Percentiles rank a stretch among this genome's conserved stretches.
These are phyloP conservation scores for Megacollybia marginata DNA, from an alignment of 768 basidiomycete genomes.

Conservation along the genomic window DNA sequence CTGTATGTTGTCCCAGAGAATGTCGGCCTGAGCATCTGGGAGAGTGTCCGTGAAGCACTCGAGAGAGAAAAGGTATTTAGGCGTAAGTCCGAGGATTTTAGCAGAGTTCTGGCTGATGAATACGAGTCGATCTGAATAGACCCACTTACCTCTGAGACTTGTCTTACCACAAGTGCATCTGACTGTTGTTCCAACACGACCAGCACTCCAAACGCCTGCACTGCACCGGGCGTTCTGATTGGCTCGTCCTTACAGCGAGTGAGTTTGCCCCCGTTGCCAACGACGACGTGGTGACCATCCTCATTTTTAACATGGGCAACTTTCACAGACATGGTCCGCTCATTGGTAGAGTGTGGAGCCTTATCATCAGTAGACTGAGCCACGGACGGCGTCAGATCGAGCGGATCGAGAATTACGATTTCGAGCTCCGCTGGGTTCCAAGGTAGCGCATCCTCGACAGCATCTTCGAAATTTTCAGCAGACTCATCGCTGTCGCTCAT, in stretches of 20 bases:
- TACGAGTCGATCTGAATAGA: not conserved
- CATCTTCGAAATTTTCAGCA: not conserved
- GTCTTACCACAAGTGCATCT: slow-evolving; percentile 54
- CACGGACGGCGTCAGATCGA: slow-evolving; percentile 12
- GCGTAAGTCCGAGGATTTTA: slow-evolving; percentile 68
- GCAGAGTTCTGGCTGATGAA: slow-evolving; percentile 50
- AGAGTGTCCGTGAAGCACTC: slow-evolving; percentile 69
- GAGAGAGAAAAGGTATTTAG: slow-evolving; percentile 60
- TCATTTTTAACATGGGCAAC: slow-evolving; percentile 58
- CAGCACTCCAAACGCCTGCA: slow-evolving; percentile 77
- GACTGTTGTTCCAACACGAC: slow-evolving; percentile 59
- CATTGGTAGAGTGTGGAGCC: slow-evolving; percentile 9
- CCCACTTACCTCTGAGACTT: slow-evolving; percentile 66
- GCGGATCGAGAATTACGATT: slow-evolving; percentile 30
- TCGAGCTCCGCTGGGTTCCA: slow-evolving; percentile 34
- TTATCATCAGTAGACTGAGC: slow-evolving; percentile 19
- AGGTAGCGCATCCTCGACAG: slow-evolving; percentile 9
- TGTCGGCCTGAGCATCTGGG: slow-evolving; percentile 53
- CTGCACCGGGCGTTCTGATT: slow-evolving; percentile 73
- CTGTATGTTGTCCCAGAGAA: slow-evolving; percentile 69
- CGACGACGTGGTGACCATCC: slow-evolving; percentile 62
- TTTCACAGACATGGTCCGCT: slow-evolving; percentile 44
- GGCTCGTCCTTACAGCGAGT: slow-evolving; percentile 79
- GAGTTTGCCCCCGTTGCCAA: slow-evolving; percentile 62
- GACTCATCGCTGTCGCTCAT: too few relatives aligned